A percentile compares a stretch with the other conserved stretches of the same genome.
Evolutionary conservation across 208 protist species (phyloP).

Genomic region (Trypanosoma cruzi): DNA sequence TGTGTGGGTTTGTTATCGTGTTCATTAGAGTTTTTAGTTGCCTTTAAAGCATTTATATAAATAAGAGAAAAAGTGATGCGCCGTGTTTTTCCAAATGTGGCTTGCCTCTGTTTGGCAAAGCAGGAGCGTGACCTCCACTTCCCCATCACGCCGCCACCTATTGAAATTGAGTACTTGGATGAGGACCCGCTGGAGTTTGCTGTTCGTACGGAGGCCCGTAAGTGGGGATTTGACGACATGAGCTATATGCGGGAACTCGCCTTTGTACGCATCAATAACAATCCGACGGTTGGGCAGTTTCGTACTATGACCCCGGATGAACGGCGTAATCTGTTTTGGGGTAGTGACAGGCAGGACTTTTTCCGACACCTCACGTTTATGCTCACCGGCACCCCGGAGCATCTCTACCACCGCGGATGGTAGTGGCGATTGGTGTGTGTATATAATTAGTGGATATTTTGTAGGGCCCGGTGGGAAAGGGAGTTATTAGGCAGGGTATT

Average conservation of each 20-base stretch:
- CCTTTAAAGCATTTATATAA: neutral
- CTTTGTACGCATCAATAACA: conserved; percentile 90
- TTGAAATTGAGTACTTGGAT: conserved; percentile 89
- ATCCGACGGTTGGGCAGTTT: conserved; percentile 86
- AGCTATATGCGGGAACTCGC: conserved; percentile 89
- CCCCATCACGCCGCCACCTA: conserved; percentile 76
- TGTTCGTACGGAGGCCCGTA: conserved; percentile 87
- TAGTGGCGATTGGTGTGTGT: conserved; percentile 28
- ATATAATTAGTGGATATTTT: no score
- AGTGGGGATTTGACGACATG: conserved; percentile 87
- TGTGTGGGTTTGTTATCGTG: no score
- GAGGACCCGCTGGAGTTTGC: conserved; percentile 88
- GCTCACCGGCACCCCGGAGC: conserved; percentile 76
- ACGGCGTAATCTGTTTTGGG: conserved; percentile 86
- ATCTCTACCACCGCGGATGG: conserved; percentile 90
- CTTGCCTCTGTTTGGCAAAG: conserved; percentile 30
- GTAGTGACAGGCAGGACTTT: conserved; percentile 89
- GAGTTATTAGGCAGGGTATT: no score
- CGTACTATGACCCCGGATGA: conserved; percentile 84
- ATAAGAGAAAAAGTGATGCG: conserved; percentile 43
- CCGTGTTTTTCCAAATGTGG: conserved; percentile 49
- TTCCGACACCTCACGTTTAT: conserved; percentile 78
- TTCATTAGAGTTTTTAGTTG: no score
- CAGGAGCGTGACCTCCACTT: conserved; percentile 77
- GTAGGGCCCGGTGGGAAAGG: no score